Evolutionary conservation across 164 flowering plant species (phyloP).

Genomic region (Chimonanthus praecox): DNA sequence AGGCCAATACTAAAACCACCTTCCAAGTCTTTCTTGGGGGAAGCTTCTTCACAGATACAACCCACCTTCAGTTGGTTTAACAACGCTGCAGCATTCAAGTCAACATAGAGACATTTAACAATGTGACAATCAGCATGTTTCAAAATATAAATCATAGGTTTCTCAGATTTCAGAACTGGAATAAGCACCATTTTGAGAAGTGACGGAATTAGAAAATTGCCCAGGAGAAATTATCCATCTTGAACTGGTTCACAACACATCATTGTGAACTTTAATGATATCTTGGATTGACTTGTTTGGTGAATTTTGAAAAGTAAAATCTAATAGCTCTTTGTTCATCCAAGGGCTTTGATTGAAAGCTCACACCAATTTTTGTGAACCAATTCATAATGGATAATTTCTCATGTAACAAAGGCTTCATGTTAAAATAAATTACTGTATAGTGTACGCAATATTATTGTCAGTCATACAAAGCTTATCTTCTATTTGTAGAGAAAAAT

Average conservation of each 20-base stretch:
- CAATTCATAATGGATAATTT: too few species aligned
- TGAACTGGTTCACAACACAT: too few species aligned
- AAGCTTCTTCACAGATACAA: slow-evolving; percentile 78
- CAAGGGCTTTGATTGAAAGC: too few species aligned
- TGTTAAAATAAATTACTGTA: neutral
- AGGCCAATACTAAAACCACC: slow-evolving; percentile 36
- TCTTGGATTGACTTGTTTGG: too few species aligned
- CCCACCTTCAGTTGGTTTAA: slow-evolving; percentile 68
- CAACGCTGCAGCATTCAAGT: slow-evolving; percentile 54
- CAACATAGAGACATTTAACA: slow-evolving; percentile 11
- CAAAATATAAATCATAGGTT: neutral
- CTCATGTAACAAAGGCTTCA: neutral
- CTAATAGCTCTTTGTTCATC: too few species aligned
- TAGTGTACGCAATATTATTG: neutral
- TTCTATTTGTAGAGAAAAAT: too few species aligned
- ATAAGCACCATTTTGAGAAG: neutral
- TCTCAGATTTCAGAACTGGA: neutral
- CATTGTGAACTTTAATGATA: too few species aligned
- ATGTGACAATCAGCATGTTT: slow-evolving; percentile 1
- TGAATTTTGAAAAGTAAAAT: too few species aligned
- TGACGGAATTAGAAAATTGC: neutral
- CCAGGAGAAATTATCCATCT: too few species aligned
- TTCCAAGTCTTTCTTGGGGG: slow-evolving; percentile 82
- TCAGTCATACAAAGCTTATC: neutral
- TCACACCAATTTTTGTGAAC: too few species aligned